Base-by-base conservation (phyloP, 2,329 filamentous ascomycete genomes). In the Colletotrichum abscissum region DNA sequence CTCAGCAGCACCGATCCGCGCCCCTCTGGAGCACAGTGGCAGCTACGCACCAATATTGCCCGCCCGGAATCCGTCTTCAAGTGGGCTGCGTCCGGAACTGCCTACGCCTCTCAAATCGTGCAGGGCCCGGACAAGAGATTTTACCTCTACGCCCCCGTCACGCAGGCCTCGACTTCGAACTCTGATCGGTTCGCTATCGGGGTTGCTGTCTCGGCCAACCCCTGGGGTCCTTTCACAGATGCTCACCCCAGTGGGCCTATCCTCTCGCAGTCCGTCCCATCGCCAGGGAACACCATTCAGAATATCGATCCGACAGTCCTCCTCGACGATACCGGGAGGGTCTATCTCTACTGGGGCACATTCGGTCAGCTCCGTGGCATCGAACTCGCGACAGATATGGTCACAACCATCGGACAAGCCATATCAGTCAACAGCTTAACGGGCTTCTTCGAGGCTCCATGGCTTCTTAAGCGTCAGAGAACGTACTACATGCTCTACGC, bases 71-170 rank as follows among this genome's bases (percentile, higher is more conserved):
- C 65, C 1, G 75, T 83, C 5, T 82, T 84, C 57, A 75, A 78
- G 1, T 84, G 82, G 82, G 82, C 82, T 0, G 72, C 73, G 2
- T 24, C 76, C 1, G 82, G 81, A 1, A 78, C 78, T n/a, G 82
- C 82, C 1, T 84, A 80, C 60, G 82, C 82, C 1, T 77, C 78
- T 0, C 82, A 84, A 58, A 76, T 82, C 14, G 81, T 84, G 1
- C 78, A 76, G 38, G 80, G 82, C 1, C 63, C 67, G 0, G 76
- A 83, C 22, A 78, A 79, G 2, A 78, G 77, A 16, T 84, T 82
- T 62, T 84, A 84, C 67, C 76, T 83, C 0, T 84, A 83, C 55
- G 79, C 82, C 0, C 81, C 82, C 1, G 80, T 83, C 5, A 79
- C 78, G 0, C 75, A 83, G 69, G 67, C 76, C 7, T 74, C 76